Evolutionary conservation across 345 rosid species (phyloP).

Genomic region (Tarenaya hassleriana): DNA sequence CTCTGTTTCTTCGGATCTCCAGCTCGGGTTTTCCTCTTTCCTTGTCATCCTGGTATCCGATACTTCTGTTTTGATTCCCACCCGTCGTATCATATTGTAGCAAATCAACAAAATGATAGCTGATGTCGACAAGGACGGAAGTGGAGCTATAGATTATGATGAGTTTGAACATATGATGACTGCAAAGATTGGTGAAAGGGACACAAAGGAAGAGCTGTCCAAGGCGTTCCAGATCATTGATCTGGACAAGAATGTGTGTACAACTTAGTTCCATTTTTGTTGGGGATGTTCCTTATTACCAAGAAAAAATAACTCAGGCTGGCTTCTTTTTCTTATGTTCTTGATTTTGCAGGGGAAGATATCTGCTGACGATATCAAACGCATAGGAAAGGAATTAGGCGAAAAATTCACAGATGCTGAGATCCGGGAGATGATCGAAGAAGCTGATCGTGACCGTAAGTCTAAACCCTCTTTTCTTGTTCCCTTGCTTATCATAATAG

Average conservation of each 20-base stretch:
- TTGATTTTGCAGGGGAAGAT: constrained; percentile 62
- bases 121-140: constrained; percentile 95
- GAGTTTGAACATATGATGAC: constrained; percentile 97
- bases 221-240: constrained; percentile 81
- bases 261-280: not conserved
- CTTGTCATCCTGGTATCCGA: not conserved
- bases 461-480: not conserved
- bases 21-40: not conserved
- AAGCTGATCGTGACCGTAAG: constrained; percentile 86
- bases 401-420: constrained; percentile 65
- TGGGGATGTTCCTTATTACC: not conserved
- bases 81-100: constrained; percentile 25
- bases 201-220: constrained; percentile 78
- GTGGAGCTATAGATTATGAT: constrained; percentile 93
- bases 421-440: constrained; percentile 75
- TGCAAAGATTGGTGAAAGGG: constrained; percentile 92
- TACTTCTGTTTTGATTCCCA: not conserved
- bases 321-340: not conserved
- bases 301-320: not conserved
- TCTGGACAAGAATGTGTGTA: constrained; percentile 64
- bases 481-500: not conserved
- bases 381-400: constrained; percentile 75
- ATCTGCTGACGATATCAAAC: constrained; percentile 59
- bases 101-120: constrained; percentile 96
- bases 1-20: not conserved